Base-by-base conservation (phyloP, 192 early-diverging fungal species). In the Coemansia sp. region DNA sequence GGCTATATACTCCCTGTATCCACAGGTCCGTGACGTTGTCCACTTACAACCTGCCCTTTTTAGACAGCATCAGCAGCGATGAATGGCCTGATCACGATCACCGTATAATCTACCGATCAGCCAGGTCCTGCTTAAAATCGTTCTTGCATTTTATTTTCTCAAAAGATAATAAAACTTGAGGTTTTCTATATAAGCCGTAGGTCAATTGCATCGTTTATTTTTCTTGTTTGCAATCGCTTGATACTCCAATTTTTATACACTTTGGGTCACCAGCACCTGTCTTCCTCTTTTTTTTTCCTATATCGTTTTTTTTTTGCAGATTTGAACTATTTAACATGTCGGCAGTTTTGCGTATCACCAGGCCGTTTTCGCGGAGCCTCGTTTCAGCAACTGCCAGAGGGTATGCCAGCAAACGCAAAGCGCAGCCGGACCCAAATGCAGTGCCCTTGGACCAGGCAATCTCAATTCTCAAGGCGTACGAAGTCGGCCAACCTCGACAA, bases 401-500 rank as follows among this genome's bases (percentile, higher is more conserved):
- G 0, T 74, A 68, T 34, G 64, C 68, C 20, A 74, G 57, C 63
- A 73, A 65, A 25, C 55, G 69, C n/a, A 30, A 28, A 2, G 45
- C 48, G 17, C 55, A 38, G 38, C 75, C 72, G 22, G 71, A 84
- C 49, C 82, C 85, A 5, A 84, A 86, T 58, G 68, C 83, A 5
- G 75, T 86, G 33, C 74, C 82, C 0, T 58, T 88, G 5, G 60
- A 73, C 14, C 55, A 75, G 17, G 87, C 87, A 14, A 80, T 88
- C 34, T 56, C 63, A 8, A 80, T 88, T 20, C 71, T 88, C 33
- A 85, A 87, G 55, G 89, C 91, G 8, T 84, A 83, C 34, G 91
- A 89, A 60, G 88, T 89, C 31, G 88, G 88, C 17, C 82, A 84
- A 66, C 89, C 88, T 28, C 60, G 73, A 55, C 85, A 86, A 30